Evolutionary conservation across 805 yeast species (phyloP).

Genomic region (Schwanniomyces pseudopolymorphus): DNA sequence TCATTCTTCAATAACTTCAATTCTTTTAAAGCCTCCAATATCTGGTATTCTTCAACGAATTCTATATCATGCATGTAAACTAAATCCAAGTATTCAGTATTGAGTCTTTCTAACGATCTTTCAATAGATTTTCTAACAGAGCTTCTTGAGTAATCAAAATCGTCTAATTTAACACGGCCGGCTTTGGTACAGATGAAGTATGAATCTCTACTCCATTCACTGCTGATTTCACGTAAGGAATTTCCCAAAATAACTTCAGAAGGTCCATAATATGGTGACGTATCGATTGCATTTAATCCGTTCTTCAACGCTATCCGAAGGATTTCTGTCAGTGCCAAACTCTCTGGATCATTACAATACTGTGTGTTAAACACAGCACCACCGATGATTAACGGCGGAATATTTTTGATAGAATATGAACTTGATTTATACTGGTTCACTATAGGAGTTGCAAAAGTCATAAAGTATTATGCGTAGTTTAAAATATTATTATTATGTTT

Average conservation of each 20-base stretch:
- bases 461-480: no score
- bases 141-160: constrained; percentile 70
- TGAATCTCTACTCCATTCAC: constrained; percentile 51
- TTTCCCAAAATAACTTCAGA: constrained; percentile 75
- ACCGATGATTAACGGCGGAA: constrained; percentile 70
- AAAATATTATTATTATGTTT: no score
- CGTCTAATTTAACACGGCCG: constrained; percentile 67
- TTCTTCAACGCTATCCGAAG: constrained; percentile 56
- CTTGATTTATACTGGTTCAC: constrained; percentile 16
- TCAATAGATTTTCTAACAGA: constrained; percentile 61
- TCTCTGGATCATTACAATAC: constrained; percentile 68
- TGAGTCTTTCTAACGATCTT: constrained; percentile 66
- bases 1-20: constrained; percentile 58
- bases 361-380: constrained; percentile 87
- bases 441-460: constrained; percentile 11
- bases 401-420: constrained; percentile 27
- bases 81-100: constrained; percentile 70
- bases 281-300: constrained; percentile 80
- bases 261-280: constrained; percentile 92
- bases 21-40: constrained; percentile 62
- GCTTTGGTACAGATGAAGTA: constrained; percentile 82
- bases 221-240: constrained; percentile 43
- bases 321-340: constrained; percentile 57
- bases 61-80: constrained; percentile 91
- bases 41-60: constrained; percentile 58